Evolutionary conservation across 1,139 yeast species (phyloP).

Genomic region (Saccharomycopsis phalli): DNA sequence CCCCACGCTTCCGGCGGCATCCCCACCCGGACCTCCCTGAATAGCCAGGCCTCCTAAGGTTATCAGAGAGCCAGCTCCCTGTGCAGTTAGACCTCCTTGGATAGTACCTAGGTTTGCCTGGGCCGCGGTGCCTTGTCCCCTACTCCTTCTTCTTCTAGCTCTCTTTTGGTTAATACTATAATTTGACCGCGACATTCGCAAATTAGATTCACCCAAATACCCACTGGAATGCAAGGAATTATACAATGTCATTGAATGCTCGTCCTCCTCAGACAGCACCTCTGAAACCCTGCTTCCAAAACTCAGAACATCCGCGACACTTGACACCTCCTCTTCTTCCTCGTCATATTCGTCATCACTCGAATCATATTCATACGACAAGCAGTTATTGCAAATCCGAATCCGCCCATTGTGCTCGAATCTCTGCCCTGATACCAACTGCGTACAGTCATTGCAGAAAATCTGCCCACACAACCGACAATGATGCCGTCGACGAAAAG

Average conservation of each 20-base stretch:
- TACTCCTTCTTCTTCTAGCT: too few relatives aligned
- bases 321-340: constrained; percentile 6
- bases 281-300: not conserved
- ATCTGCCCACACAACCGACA: constrained; percentile 95
- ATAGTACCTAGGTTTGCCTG: too few relatives aligned
- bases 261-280: constrained; percentile 26
- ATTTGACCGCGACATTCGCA: constrained; percentile 10
- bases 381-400: constrained; percentile 75
- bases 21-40: constrained; percentile 41
- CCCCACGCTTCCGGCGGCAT: not conserved
- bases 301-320: not conserved
- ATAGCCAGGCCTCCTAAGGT: too few relatives aligned
- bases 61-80: too few relatives aligned
- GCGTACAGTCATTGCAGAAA: constrained; percentile 82
- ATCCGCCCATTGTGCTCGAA: constrained; percentile 63
- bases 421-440: constrained; percentile 64
- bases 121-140: too few relatives aligned
- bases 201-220: constrained; percentile 5
- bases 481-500: constrained; percentile 86
- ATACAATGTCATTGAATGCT: constrained; percentile 36
- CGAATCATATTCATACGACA: constrained; percentile 55
- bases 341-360: constrained; percentile 49
- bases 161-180: constrained; percentile 32
- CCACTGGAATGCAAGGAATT: constrained; percentile 28
- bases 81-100: too few relatives aligned